A percentile compares a stretch with the other conserved stretches of the same genome.
phyloP scores from a whole-genome alignment of 2,329 filamentous ascomycete species.

The Bimuria novae-zelandiae region DNA sequence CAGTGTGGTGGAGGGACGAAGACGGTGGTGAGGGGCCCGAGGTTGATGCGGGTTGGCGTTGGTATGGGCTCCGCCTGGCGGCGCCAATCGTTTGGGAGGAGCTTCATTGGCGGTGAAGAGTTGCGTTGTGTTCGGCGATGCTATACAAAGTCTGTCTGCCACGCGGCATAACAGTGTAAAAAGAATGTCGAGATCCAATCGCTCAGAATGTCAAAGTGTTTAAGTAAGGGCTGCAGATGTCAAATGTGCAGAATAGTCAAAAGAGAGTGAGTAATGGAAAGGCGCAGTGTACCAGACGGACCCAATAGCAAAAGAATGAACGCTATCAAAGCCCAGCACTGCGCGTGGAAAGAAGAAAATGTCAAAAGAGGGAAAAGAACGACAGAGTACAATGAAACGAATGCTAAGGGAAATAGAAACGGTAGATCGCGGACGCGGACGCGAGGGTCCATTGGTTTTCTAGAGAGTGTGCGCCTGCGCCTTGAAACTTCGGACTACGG shows the following conservation, averaged over 20 bases:
- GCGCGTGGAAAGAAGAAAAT: background rate
- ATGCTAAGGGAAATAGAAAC: background rate
- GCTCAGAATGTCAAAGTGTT: no score
- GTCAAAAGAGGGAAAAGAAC: constrained; percentile 1
- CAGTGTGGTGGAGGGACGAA: constrained; percentile 24
- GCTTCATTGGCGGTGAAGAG: constrained; percentile 2
- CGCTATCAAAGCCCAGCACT: constrained; percentile 2
- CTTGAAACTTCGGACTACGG: constrained; percentile 10
- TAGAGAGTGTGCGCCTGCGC: constrained; percentile 4
- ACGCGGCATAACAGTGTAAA: constrained; percentile 1
- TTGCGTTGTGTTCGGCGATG: background rate
- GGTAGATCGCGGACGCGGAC: background rate
- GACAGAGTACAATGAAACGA: background rate
- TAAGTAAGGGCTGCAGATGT: no score
- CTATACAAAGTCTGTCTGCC: background rate
- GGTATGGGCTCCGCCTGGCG: constrained; percentile 5
- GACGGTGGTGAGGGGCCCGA: constrained; percentile 24
- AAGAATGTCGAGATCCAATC: background rate
- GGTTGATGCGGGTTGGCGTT: constrained; percentile 10
- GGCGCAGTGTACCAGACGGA: background rate
- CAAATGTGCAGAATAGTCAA: background rate
- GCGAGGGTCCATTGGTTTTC: constrained; percentile 5
- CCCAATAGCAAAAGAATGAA: background rate
- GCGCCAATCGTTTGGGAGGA: constrained; percentile 2
- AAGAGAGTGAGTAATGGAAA: background rate